Percentiles rank a stretch among this genome's conserved stretches.
Evolutionary conservation across 2,329 filamentous ascomycete species (phyloP).

Genomic region (Fusarium decemcellulare): DNA sequence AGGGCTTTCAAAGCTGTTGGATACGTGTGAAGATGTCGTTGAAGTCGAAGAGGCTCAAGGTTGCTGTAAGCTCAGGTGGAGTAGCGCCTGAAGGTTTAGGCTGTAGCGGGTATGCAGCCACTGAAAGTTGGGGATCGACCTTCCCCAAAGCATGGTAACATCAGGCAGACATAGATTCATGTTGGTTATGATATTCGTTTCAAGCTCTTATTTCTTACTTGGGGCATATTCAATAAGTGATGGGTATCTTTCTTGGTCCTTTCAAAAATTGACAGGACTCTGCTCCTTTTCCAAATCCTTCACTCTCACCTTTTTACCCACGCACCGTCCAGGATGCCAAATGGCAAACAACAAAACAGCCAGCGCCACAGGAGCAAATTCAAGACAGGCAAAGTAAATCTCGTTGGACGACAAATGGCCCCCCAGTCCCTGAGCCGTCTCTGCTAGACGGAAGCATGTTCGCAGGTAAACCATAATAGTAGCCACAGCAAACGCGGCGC

Average conservation of each 20-base stretch:
- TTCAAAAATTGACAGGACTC: conserved; percentile 29
- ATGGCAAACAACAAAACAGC: conserved; percentile 61
- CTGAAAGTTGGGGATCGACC: conserved; percentile 12
- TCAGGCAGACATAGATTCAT: no score
- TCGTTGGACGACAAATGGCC: conserved; percentile 63
- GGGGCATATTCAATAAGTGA: not conserved
- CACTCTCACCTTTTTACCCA: conserved; percentile 44
- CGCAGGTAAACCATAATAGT: conserved; percentile 66
- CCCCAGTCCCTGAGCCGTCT: conserved; percentile 65
- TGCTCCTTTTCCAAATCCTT: conserved; percentile 38
- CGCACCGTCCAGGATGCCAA: conserved; percentile 49
- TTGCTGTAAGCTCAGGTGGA: conserved; percentile 28
- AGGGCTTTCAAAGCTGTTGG: not conserved
- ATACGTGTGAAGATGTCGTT: conserved; percentile 12
- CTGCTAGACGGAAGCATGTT: conserved; percentile 67
- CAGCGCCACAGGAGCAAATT: conserved; percentile 68
- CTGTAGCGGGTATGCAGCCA: conserved; percentile 23
- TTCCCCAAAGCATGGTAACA: no score
- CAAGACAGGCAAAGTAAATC: conserved; percentile 66
- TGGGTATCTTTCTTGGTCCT: conserved; percentile 3
- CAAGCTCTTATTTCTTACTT: not conserved
- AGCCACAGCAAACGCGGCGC: conserved; percentile 57
- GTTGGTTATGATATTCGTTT: not conserved
- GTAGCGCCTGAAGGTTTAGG: conserved; percentile 11
- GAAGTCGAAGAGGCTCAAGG: conserved; percentile 4